Conservation (phyloP, 73 alveolate genomes). For the Symbiodinium natans region DNA sequence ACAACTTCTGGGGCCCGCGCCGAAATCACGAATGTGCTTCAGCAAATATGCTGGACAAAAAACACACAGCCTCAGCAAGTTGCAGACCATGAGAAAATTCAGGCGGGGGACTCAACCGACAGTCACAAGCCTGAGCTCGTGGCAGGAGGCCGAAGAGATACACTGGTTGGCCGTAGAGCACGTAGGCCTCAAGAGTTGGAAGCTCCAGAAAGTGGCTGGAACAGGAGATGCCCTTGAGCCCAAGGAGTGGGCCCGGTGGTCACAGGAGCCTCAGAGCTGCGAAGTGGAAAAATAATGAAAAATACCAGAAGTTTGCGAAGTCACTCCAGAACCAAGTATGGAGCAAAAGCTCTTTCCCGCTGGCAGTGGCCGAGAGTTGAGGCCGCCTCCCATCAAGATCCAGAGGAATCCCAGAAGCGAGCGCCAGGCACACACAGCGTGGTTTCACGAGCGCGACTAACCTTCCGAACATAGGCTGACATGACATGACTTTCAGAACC, state of each 20-base stretch:
- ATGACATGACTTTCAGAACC: no score
- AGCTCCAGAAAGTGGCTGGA: neutral
- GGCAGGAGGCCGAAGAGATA: slow-evolving; percentile 51
- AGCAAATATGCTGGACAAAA: slow-evolving; percentile 81
- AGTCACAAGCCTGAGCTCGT: neutral
- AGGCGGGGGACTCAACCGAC: no score
- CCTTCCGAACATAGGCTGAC: no score
- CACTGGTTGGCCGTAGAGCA: slow-evolving; percentile 73
- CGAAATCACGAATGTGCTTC: slow-evolving; percentile 80
- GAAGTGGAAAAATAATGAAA: neutral
- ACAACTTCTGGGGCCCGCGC: neutral
- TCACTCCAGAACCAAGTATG: neutral
- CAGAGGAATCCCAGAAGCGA: neutral
- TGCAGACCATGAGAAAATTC: no score
- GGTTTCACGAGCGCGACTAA: no score
- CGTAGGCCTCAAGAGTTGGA: slow-evolving; percentile 17
- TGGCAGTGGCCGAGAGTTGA: slow-evolving; percentile 50
- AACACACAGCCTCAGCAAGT: slow-evolving; percentile 35
- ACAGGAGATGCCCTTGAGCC: neutral
- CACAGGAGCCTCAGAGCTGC: neutral
- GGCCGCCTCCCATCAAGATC: neutral
- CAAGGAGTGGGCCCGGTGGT: slow-evolving; percentile 4
- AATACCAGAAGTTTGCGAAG: neutral
- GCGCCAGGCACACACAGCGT: no score
- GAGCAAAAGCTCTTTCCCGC: slow-evolving; percentile 64